Conservation (phyloP, 2,329 filamentous ascomycete genomes). For the Tolypocladium tropicale region DNA sequence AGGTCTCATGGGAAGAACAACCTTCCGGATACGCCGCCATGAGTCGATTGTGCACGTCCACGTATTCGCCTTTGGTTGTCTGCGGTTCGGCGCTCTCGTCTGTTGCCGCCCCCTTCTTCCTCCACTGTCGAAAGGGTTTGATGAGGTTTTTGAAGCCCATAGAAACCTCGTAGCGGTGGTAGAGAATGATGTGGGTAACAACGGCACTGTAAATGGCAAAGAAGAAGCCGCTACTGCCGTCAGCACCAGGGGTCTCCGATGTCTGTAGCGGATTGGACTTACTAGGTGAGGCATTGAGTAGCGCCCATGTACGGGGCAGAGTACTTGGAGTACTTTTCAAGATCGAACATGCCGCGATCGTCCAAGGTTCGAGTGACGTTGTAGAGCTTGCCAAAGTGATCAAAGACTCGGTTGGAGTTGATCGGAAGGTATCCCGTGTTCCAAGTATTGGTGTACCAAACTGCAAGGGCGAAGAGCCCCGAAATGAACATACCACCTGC, state of each 20-base stretch:
- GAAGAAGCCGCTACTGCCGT: conserved; percentile 18
- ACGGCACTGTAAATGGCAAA: conserved; percentile 30
- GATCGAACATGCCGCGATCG: conserved; percentile 23
- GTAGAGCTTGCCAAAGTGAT: conserved; percentile 27
- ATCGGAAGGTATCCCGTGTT: conserved; percentile 27
- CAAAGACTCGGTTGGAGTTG: conserved; percentile 27
- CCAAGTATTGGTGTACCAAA: conserved; percentile 24
- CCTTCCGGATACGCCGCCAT: conserved; percentile 34
- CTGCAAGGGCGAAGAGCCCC: conserved; percentile 15
- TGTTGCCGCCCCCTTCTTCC: conserved; percentile 10
- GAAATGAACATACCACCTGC: conserved; percentile 18
- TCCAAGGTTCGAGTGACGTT: conserved; percentile 24
- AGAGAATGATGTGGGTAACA: conserved; percentile 28
- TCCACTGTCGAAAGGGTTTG: conserved; percentile 15
- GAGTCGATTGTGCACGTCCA: conserved; percentile 34
- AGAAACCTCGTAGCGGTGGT: conserved; percentile 27
- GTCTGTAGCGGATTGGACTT: background rate
- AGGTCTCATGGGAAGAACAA: background rate
- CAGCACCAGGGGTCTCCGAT: background rate
- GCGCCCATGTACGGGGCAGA: conserved; percentile 31
- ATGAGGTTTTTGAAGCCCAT: conserved; percentile 23
- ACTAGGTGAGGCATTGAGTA: conserved; percentile 20
- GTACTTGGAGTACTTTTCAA: conserved; percentile 27
- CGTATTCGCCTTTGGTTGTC: conserved; percentile 7
- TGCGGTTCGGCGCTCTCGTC: background rate